These are phyloP conservation scores for Fomitopsis betulina DNA, from an alignment of 1,284 basidiomycete genomes.

Conservation along the genomic window DNA sequence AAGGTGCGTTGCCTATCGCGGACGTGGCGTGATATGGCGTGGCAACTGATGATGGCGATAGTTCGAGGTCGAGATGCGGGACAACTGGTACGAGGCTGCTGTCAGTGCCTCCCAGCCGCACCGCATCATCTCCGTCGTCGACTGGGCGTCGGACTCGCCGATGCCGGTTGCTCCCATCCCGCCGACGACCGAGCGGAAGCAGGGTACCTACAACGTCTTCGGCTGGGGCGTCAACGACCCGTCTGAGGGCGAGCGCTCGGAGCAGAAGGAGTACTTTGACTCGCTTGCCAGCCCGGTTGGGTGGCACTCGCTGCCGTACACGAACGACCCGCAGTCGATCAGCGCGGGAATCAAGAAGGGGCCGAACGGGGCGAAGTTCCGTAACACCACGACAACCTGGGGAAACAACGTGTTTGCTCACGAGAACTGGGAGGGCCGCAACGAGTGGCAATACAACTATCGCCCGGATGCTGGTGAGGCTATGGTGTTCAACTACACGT, in stretches of 20 bases:
- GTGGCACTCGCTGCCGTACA: slow-evolving; percentile 75
- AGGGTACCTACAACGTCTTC: slow-evolving; percentile 68
- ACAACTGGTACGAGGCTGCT: slow-evolving; percentile 82
- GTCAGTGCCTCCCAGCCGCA: slow-evolving; percentile 62
- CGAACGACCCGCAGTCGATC: slow-evolving; percentile 46
- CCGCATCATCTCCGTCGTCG: slow-evolving; percentile 73
- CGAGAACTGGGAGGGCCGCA: slow-evolving; percentile 86
- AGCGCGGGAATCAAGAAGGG: slow-evolving; percentile 11
- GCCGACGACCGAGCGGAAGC: slow-evolving; percentile 27
- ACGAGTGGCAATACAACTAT: slow-evolving; percentile 72
- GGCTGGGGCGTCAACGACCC: slow-evolving; percentile 77
- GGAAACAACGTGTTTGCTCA: slow-evolving; percentile 92
- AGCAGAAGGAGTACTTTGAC: slow-evolving; percentile 64
- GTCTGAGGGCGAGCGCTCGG: slow-evolving; percentile 49
- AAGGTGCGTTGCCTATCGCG: slow-evolving; percentile 39
- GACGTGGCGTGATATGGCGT: background rate
- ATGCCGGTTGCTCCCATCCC: slow-evolving; percentile 38
- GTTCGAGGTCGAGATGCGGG: slow-evolving; percentile 84
- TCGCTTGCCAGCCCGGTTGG: slow-evolving; percentile 77
- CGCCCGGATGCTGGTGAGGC: slow-evolving; percentile 64
- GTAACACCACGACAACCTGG: slow-evolving; percentile 77
- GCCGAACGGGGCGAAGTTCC: slow-evolving; percentile 35
- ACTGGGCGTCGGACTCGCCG: slow-evolving; percentile 76
- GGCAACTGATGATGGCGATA: slow-evolving; percentile 20
- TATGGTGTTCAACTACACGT: slow-evolving; percentile 69